Percentiles rank a stretch among this genome's conserved stretches.
These are phyloP conservation scores for Rhodotorula sp. DNA, from an alignment of 1,284 basidiomycete genomes.

Conservation along the genomic window DNA sequence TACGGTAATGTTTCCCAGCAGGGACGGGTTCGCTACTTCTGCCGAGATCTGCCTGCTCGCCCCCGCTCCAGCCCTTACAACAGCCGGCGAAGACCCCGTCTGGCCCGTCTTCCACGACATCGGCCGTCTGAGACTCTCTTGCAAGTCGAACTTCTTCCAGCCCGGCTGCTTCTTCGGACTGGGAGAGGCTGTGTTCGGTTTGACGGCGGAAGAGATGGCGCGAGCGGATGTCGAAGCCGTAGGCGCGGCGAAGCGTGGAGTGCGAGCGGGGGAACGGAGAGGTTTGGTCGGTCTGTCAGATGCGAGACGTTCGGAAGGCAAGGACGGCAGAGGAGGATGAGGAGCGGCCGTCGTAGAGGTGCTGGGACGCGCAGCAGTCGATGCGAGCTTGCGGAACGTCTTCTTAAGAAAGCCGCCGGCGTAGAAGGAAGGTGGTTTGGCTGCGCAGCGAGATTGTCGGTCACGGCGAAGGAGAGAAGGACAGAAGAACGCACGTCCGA, in stretches of 20 bases:
- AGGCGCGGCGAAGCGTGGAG: conserved; percentile 12
- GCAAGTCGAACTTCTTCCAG: conserved; percentile 28
- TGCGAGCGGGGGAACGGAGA: not conserved
- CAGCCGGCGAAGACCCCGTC: not conserved
- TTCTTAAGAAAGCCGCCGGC: conserved; percentile 9
- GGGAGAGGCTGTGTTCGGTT: not conserved
- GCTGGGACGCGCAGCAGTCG: not conserved
- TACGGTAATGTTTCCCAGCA: not conserved
- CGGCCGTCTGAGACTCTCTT: conserved; percentile 18
- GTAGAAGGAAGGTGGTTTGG: conserved; percentile 1
- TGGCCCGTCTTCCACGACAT: conserved; percentile 15
- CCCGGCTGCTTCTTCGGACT: conserved; percentile 15
- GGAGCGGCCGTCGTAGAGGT: not conserved
- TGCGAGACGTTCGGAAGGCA: not conserved
- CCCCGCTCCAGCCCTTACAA: too few relatives aligned
- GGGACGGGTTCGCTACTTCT: not conserved
- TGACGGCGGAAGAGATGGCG: not conserved
- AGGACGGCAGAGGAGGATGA: not conserved
- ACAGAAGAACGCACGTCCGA: conserved; percentile 10
- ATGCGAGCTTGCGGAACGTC: conserved; percentile 13
- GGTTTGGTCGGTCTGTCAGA: not conserved
- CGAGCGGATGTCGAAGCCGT: conserved; percentile 10
- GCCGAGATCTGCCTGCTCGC: not conserved
- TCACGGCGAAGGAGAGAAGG: not conserved
- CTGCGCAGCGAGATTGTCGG: not conserved